Evolutionary conservation across 306 rosid genomes (phyloP), one percentile per base, ranked within the genome.

Genomic region (Quercus variabilis): DNA sequence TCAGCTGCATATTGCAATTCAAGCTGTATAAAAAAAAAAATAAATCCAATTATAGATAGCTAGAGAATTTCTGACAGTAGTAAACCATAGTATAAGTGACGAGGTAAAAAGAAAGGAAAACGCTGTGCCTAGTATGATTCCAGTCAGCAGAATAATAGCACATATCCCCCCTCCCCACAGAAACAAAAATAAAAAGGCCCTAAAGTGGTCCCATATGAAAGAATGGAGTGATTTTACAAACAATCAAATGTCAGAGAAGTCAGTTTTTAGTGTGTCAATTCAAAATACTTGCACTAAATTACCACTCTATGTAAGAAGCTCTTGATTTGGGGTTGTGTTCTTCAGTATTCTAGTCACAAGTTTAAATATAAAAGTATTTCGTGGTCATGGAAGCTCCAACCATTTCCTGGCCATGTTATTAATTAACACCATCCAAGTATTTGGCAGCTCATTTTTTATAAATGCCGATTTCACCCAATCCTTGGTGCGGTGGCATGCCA

Each of bases 1-100:
- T 91, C 88, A 71, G 87, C 89, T 69, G 89, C 98, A 80, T 88
- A 91, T 65, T 80, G 79, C 54, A 91, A 88, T 49, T 93, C 94
- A 83, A 95, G 89, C 99, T 95, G 92, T 91, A 89, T 9, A 65
- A 55, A 84, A 46, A 85, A 85, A 51, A 51, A 67, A 59, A 76
- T 5, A 35, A 59, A 46, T 15, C 18, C 19, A 52, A 12, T 70
- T 31, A 73, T 43, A 72, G 12, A 43, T 11, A 30, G 25, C 43
- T 20, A 58, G 51, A 41, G 17, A 58, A 26, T 19, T n/a, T 58
- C 4, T 38, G 60, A 71, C 33, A 38, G 5, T 19, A 49, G 33
- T 23, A 7, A 14, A 49, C 46, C 63, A 23, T 3, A 18, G 15
- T 30, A 17, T 23, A 63, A n/a, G 41, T 15, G n/a, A 17, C 38